Evolutionary conservation across 768 basidiomycete genomes (phyloP), one percentile per base, ranked within the genome.

Genomic region (button mushroom (Agaricus bisporus)): DNA sequence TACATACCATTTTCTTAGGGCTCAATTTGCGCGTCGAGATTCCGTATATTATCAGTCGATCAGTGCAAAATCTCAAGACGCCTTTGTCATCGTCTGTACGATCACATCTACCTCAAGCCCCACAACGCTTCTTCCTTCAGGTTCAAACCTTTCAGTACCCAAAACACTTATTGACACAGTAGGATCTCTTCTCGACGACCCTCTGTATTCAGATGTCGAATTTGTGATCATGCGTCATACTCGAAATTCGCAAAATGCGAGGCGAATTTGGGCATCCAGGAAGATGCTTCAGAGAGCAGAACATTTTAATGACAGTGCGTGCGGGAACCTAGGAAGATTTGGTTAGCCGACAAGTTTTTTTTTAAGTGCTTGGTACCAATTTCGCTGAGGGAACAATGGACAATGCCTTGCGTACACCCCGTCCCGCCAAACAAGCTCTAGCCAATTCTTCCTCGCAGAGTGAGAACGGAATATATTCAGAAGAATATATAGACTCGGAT

Each of bases 141-240:
- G 73, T 3, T 74, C 76, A 26, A 69, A 72, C 32, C 76, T 81
- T 51, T 66, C 73, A 22, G 86, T 91, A 7, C 88, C 91, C 0
- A 83, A 77, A 60, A 74, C 73, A 50, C 75, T 88, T 14, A 63
- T 93, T 38, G 80, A 84, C 58, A 82, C 83, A 12, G 73, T 92
- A n/a, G 91, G 91, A 5, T 68, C 74, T 29, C 69, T 93, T 22
- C 71, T 93, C 9, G 85, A 93, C 60, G 87, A 93, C 60, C 86
- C 86, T n/a, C 63, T 78, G 11, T 93, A 92, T 60, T 91, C 91
- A 5, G 91, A 94, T 60, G 81, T 93, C 15, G 83, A 86, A 64
- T 93, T 94, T 58, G 70, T 91, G 17, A 70, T 93, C 28, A 86
- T 87, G 0, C 61, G 65, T 46, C 66, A 69, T 42, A 62, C 64